These are phyloP conservation scores for Candida sanyaensis DNA, from an alignment of 1,139 yeast genomes.

Conservation along the genomic window DNA sequence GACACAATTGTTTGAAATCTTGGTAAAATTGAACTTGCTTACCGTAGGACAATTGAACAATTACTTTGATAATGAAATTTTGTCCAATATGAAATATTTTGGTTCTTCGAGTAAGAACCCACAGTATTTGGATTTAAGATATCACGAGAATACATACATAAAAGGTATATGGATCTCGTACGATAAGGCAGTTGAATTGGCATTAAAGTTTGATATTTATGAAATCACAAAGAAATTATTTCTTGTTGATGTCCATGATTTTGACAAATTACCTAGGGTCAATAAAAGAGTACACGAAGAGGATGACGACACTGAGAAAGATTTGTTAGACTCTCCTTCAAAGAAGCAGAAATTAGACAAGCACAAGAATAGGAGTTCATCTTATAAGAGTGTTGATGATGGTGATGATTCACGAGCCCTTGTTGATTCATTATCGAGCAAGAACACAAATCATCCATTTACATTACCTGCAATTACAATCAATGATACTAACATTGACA, in stretches of 20 bases:
- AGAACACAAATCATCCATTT: conserved; percentile 50
- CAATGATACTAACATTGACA: conserved; percentile 26
- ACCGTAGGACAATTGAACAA: conserved; percentile 26
- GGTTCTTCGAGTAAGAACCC: conserved; percentile 21
- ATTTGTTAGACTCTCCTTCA: conserved; percentile 31
- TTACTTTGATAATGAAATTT: conserved; percentile 36
- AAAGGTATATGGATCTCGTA: conserved; percentile 49
- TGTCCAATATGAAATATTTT: conserved; percentile 32
- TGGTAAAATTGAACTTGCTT: conserved; percentile 30
- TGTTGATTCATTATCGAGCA: conserved; percentile 23
- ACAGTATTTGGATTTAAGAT: conserved; percentile 31
- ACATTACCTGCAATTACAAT: conserved; percentile 55
- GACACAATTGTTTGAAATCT: conserved; percentile 39
- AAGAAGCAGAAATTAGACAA: conserved; percentile 26
- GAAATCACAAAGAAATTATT: conserved; percentile 40
- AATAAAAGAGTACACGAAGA: conserved; percentile 19
- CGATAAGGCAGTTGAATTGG: conserved; percentile 44
- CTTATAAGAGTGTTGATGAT: background rate
- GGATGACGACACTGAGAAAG: conserved; percentile 14
- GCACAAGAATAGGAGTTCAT: background rate
- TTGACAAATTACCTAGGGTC: conserved; percentile 36
- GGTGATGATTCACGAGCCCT: background rate
- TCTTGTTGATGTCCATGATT: conserved; percentile 49
- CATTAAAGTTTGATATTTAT: conserved; percentile 45
- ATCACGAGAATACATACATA: conserved; percentile 26